Base-by-base conservation (phyloP, 2,329 filamentous ascomycete species). In the Myotisia sp. region DNA sequence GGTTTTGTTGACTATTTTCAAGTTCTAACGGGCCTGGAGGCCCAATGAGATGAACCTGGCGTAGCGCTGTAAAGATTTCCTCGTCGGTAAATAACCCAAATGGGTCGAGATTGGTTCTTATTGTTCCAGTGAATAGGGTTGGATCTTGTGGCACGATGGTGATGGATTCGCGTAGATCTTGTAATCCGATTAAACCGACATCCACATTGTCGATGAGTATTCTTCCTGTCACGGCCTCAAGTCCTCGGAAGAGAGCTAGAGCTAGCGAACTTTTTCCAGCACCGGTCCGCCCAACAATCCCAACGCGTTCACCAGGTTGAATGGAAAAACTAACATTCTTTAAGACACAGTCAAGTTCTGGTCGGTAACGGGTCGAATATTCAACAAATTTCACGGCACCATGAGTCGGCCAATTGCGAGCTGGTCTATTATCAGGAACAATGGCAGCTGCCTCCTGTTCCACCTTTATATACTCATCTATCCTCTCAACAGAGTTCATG, bases 401-500 rank as follows among this genome's bases (percentile, higher is more conserved):
- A 51, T 81, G 68, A 40, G 72, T 78, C 6, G 90, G 90, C 90
- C 90, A 98, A 51, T 81, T 76, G 3, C 68, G 58, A 0, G 79
- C 68, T 5, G 90, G 90, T 18, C 83, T 71, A 43, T 74, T 81
- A 39, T 87, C 75, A 36, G 84, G 75, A 26, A 92, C 71, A 26
- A 92, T 65, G 1, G 81, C 68, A 0, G 71, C 65, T 1, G 90
- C 86, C 60, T 98, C 90, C 55, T 94, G 87, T 47, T 95, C 87
- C 1, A 98, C 81, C 28, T 95, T 84, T 22, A 95, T 71, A 52
- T 95, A 98, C 54, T 98, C 90, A 63, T 93, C 92, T 52, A 98
- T 79, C 50, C 90, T 82, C 60, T 98, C 90, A 31, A 95, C 86
- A 2, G 87, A 87, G 60, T 98, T 98, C 90, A 98, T 95, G 60